Evolutionary conservation across 306 rosid species (phyloP), one percentile per base, ranked within the genome.

Genomic region (Argentina anserina): DNA sequence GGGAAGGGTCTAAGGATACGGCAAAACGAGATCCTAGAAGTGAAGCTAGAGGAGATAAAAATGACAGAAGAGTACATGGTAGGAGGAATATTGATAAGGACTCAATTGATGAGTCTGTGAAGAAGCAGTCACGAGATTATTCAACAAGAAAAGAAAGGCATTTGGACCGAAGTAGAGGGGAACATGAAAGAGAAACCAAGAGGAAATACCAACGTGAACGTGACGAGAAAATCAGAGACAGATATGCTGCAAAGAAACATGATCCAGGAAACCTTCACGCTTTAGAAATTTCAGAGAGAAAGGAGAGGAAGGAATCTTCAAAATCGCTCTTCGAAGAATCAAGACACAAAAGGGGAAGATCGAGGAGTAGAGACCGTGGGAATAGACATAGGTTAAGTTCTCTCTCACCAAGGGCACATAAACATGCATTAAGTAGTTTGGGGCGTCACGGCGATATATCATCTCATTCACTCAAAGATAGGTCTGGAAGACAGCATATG

Each of bases 301-400:
- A 81, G 77, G 83, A 83, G 78, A 77, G 82, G 78, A 77, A 70
- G 67, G 88, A 82, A 64, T 72, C 63, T 68, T 77, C 68, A 63
- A 85, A 79, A 58, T 76, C 87, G 41, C 84, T 23, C 85, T 45
- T 65, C 75, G 90, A 83, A 83, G 96, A 88, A 61, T 76, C 87
- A 59, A 82, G 78, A 78, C 53, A 26, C 68, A 85, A 87, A 86
- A 84, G 84, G 81, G 86, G 87, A 85, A 72, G 86, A 29, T 84
- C 93, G 47, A 87, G 87, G 85, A 89, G 95, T 72, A 84, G 61
- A 77, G 94, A 88, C 49, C 85, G 2, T 29, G 86, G 70, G 64
- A 81, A 83, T 53, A 84, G 85, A 84, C 84, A 79, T 77, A 81
- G 81, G 69, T 85, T 92, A 49, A 80, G 36, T 7, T 81, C 97